Evolutionary conservation across 495 filamentous ascomycete genomes (phyloP), one percentile per base, ranked within the genome.

Genomic region (Platismatia glauca): DNA sequence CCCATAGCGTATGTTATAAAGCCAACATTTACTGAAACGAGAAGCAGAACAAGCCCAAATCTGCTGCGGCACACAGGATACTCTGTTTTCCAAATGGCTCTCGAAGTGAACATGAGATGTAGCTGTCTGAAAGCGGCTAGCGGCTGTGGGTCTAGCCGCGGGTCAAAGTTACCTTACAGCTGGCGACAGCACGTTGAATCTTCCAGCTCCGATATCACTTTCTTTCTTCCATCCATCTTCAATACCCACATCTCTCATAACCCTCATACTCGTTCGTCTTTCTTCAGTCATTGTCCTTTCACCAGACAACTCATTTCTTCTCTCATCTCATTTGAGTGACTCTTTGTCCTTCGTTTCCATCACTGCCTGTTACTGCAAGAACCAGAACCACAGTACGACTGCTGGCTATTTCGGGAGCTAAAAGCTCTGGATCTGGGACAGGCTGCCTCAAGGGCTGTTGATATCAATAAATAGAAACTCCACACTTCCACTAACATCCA

Each of bases 1-100:
- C 73, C 70, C 79, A 82, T 82, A 37, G 6, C 33, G 15, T 31
- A 20, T 33, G 5, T 1, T 33, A 53, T 20, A 9, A 20, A 53
- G 27, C 11, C 15, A 53, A 16, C 24, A 33, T 24, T 55, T 18
- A 55, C 37, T 41, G 24, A 9, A 12, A 0, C n/a, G 29, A n/a
- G n/a, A 16, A 55, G 24, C 5, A 20, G 29, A 46, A 33, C 52
- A 7, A 24, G 27, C 20, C 18, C 27, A 46, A 61, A 24, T 13
- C 38, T 16, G 50, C 15, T 16, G 24, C 48, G 13, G 22, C 24
- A 33, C 5, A 27, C 22, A 48, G 4, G 1, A 31, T 18, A 31
- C 37, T 41, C 37, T 55, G n/a, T 29, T 38, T 13, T 57, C 22
- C 41, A 11, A n/a, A 33, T 39, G 20, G 37, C 61, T 52, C 57